A percentile compares a stretch with the other conserved stretches of the same genome.
These are phyloP conservation scores for Penicillium arizonense DNA, from an alignment of 495 filamentous ascomycete species.

Conservation along the genomic window DNA sequence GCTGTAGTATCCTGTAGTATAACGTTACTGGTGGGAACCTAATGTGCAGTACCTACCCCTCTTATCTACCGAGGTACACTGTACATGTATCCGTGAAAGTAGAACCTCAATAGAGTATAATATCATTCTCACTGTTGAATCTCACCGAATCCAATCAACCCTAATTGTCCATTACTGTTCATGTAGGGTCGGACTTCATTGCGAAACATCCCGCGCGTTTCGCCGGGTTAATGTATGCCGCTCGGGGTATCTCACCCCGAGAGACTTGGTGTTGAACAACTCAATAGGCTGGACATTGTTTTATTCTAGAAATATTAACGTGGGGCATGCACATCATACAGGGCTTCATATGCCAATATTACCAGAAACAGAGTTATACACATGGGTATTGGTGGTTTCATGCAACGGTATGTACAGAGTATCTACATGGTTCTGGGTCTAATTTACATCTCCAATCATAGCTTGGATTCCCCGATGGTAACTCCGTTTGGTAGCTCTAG, in stretches of 20 bases:
- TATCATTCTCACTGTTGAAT: background rate
- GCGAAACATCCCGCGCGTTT: too few relatives aligned
- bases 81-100: too few relatives aligned
- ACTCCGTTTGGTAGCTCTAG: conserved; percentile 38
- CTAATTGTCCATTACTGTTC: too few relatives aligned
- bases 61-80: too few relatives aligned
- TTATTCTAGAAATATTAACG: background rate
- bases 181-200: too few relatives aligned
- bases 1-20: background rate
- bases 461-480: conserved; percentile 18
- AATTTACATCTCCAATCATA: background rate
- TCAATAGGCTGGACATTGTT: background rate
- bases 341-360: background rate
- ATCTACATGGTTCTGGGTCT: too few relatives aligned
- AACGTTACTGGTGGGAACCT: too few relatives aligned
- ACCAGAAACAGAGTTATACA: too few relatives aligned
- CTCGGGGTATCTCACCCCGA: conserved; percentile 14
- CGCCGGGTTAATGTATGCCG: conserved; percentile 11
- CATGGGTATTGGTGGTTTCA: background rate
- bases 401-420: background rate
- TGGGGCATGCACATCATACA: background rate
- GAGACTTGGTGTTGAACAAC: background rate
- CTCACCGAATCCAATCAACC: background rate
- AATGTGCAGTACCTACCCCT: too few relatives aligned
- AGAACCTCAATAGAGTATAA: too few relatives aligned